Evolutionary conservation across 371 early-diverging fungal species (phyloP).

Genomic region (Mortierella sp.): DNA sequence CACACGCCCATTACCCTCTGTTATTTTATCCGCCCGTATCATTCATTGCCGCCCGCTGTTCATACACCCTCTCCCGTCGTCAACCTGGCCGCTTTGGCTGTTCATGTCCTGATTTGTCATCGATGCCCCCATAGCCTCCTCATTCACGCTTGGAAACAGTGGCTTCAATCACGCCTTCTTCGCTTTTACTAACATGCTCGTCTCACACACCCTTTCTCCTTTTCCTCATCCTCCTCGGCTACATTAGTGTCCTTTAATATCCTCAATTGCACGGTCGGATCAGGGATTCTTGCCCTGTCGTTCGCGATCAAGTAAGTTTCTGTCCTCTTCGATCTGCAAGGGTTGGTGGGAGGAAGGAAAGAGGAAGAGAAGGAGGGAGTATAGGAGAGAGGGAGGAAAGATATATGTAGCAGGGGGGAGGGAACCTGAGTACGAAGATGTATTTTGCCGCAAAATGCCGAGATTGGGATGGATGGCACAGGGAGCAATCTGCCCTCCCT

Average conservation of each 20-base stretch:
- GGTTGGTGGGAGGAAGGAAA: neutral
- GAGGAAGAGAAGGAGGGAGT: neutral
- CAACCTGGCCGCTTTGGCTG: too few species aligned
- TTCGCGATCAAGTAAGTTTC: constrained; percentile 61
- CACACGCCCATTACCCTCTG: neutral
- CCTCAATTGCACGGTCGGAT: constrained; percentile 73
- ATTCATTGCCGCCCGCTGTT: too few species aligned
- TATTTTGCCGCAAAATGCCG: neutral
- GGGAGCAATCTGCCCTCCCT: neutral
- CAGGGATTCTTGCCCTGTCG: constrained; percentile 72
- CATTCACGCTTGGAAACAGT: too few species aligned
- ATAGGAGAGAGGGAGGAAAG: neutral
- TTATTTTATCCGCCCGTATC: neutral
- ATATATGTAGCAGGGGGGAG: neutral
- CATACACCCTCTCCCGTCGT: too few species aligned
- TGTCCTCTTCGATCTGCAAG: neutral
- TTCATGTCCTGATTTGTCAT: neutral
- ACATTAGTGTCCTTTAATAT: constrained; percentile 63
- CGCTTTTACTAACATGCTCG: neutral
- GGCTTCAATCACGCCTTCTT: neutral
- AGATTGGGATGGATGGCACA: neutral
- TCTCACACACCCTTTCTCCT: neutral
- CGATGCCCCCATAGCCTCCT: neutral
- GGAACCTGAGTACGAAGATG: too few species aligned
- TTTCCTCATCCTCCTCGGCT: neutral